Evolutionary conservation across 805 yeast genomes (phyloP), one percentile per base, ranked within the genome.

Genomic region (Wickerhamomyces bovis): DNA sequence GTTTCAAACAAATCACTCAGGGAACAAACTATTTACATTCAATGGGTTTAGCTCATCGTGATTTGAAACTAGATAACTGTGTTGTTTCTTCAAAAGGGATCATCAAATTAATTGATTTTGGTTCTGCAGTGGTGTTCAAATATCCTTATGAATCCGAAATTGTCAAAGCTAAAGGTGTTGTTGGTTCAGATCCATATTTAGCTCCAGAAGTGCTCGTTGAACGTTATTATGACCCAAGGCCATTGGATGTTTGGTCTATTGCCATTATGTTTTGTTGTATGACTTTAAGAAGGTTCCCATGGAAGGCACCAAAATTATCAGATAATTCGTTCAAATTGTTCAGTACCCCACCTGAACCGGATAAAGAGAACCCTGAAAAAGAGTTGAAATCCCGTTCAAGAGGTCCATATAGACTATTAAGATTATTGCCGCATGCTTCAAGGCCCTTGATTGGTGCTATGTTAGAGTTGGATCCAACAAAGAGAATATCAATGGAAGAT

Each of bases 171-270:
- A 74, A 77, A 38, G 98, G 98, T 15, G 77, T 92, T 20, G 95
- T 92, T 12, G 99, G 99, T 15, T 85, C 95, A 2, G 99, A 92
- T 65, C 98, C 99, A 2, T 92, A 92, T 61, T 69, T 92, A 51
- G 94, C 97, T 0, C 98, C 98, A 0, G 99, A 92, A 64, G 90
- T 92, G 39, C 73, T 92, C 46, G 61, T 68, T 19, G 67, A 68
- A 44, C 51, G 65, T 7, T 56, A 63, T 40, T 92, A 92, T 64
- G 97, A 92, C 63, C 94, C 97, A 18, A 77, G 94, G 44, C 81
- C 84, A 6, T 88, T 83, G 2, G 99, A 92, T 63, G 78, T 90
- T 20, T 92, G 99, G 99, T 87, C 96, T 1, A 71, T 88, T 44
- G 98, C 96, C 0, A 87, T 92, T 25, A 88, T 94, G 44, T 92